These are phyloP conservation scores for Leccinum barrowsii DNA, from an alignment of 768 basidiomycete species.

Conservation along the genomic window DNA sequence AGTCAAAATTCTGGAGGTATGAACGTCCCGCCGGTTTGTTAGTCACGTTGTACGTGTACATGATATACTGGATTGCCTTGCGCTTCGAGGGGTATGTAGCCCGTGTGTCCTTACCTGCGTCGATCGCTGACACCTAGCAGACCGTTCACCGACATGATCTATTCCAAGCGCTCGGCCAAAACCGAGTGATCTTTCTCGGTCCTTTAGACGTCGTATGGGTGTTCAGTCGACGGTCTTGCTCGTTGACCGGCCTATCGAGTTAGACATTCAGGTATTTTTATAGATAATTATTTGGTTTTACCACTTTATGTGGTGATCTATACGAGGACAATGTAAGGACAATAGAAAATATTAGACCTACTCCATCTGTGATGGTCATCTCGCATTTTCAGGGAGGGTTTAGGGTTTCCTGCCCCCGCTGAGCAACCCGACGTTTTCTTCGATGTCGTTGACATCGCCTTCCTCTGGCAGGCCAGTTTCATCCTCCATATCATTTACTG, in stretches of 20 bases:
- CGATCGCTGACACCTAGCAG: constrained; percentile 29
- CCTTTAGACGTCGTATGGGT: neutral
- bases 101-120: neutral
- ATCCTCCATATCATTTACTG: neutral
- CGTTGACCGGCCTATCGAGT: neutral
- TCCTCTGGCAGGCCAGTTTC: constrained; percentile 6
- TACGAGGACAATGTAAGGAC: neutral
- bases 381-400: neutral
- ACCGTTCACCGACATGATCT: constrained; percentile 83
- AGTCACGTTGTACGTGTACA: constrained; percentile 76
- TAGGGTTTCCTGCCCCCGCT: constrained; percentile 13
- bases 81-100: constrained; percentile 81
- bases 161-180: constrained; percentile 46
- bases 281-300: neutral
- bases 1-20: constrained; percentile 49
- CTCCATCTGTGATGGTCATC: neutral
- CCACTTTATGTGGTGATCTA: neutral
- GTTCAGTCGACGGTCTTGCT: neutral
- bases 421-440: constrained; percentile 18
- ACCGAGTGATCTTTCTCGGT: constrained; percentile 8
- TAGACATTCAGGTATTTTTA: neutral
- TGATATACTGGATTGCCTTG: constrained; percentile 81
- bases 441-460: constrained; percentile 10
- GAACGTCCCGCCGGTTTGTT: constrained; percentile 82
- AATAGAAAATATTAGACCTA: neutral